Base-by-base conservation (phyloP, 257 asterid genomes). In the Salvia splendens region DNA sequence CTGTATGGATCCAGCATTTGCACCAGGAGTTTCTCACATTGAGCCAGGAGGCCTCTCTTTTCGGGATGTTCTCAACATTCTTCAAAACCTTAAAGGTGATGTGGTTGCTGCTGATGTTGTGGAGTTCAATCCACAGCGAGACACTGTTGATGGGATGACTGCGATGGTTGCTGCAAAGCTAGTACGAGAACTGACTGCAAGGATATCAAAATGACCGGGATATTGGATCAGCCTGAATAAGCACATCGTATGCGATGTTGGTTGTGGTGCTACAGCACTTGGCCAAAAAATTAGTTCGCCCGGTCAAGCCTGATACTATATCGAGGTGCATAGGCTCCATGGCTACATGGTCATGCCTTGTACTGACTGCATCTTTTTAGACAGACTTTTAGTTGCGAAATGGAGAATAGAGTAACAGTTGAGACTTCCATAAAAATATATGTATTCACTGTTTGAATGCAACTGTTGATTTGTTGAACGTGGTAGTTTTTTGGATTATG, bases 11-110 rank as follows among this genome's bases (percentile, higher is more conserved):
- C 99, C 99, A 36, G 99, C 96, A 67, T 89, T 87, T 80, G 97
- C 99, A 20, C 99, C 99, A 0, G 99, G 97, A 49, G 99, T 94
- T 46, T 94, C 99, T 58, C 97, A 94, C 82, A 88, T 94, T 7
- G 99, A 94, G 79, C 96, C 99, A 1, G 99, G 99, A 24, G 99
- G 99, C 58, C 95, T 94, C 67, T 91, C 99, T 4, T 94, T 91
- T 82, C 95, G 99, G 1, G 97, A 94, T 67, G 95, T 88, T 64
- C 89, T 85, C 71, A 88, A 94, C 92, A 91, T 91, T 69, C 85
- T 91, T 76, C 99, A 94, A 68, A 88, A 91, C 82, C 89, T 94
- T 65, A 84, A 88, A 87, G 97, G 89, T 5, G 88, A 94, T 28
- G 80, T 94, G 49, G 96, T 94, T 35, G 99, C 79, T 30, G 99